Evolutionary conservation across 495 filamentous ascomycete species (phyloP), one percentile per base, ranked within the genome.

Genomic region (Talaromyces trachyspermus): DNA sequence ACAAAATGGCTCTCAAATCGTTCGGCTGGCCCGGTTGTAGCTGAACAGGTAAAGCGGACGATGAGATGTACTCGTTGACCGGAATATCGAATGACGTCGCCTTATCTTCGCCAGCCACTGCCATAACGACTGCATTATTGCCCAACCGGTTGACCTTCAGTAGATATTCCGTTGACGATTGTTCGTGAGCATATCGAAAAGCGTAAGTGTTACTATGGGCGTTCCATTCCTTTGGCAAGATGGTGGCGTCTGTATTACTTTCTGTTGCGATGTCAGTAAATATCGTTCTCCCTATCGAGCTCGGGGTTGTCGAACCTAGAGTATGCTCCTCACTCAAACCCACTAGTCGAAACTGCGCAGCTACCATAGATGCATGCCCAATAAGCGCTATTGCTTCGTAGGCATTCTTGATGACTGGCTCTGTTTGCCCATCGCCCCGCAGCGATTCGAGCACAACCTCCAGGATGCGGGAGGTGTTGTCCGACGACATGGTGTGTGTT

Each of bases 131-230:
- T 17, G 83, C 84, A 61, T 94, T 95, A 54, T 75, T 74, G 41
- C 89, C 89, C 35, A 97, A 71, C 11, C 91, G 81, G 65, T 81
- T 85, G 52, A 91, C 64, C 59, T 88, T 89, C 43, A 97, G 56
- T 9, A 96, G 69, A 58, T 84, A 97, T 50, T 84, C 74, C 72
- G 92, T 86, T 11, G 89, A 79, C 0, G 89, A 94, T 61, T 96
- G 88, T n/a, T 78, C 66, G 57, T 95, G 94, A 2, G 82, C 77
- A 68, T 97, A 98, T 44, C 91, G 80, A 64, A 98, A 94, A 40
- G 83, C 75, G 63, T 84, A 85, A 30, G 74, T 66, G 9, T 75
- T 77, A 50, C 75, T 75, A 17, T 70, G 69, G 27, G 76, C 66
- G 62, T 95, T 95, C 89, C 89, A 95, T 70, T 81, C 72, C 14